Evolutionary conservation across 345 rosid species (phyloP).

Genomic region (Hibiscus mutabilis): DNA sequence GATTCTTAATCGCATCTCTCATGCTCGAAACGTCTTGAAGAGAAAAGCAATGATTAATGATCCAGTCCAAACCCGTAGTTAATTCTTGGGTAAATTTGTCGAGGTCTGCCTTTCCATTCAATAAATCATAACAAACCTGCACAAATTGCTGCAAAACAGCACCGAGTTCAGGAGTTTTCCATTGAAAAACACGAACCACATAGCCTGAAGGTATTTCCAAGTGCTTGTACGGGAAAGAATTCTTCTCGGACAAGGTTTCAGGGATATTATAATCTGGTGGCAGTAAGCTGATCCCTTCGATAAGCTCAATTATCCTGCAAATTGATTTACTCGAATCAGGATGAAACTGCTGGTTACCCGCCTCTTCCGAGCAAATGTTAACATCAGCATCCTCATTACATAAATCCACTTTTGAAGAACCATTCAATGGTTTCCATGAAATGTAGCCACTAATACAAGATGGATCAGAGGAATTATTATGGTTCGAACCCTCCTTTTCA

Average conservation of each 20-base stretch:
- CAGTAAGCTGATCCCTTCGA: conserved; percentile 53
- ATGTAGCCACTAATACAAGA: conserved; percentile 14
- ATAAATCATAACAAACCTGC: conserved; percentile 52
- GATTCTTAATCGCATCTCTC: conserved; percentile 65
- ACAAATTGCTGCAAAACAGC: conserved; percentile 51
- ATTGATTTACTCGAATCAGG: conserved; percentile 47
- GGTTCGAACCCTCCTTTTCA: conserved; percentile 20
- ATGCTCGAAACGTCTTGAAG: conserved; percentile 95
- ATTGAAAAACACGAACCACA: conserved; percentile 69
- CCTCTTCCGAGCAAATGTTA: conserved; percentile 16
- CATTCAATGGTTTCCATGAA: conserved; percentile 22
- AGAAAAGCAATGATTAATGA: conserved; percentile 81
- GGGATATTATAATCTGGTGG: conserved; percentile 18
- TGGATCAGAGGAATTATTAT: conserved; percentile 5
- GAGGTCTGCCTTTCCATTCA: conserved; percentile 50
- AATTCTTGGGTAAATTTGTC: conserved; percentile 56
- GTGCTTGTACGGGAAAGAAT: conserved; percentile 25
- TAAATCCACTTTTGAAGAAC: conserved; percentile 16
- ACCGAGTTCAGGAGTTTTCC: conserved; percentile 74
- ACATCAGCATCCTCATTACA: conserved; percentile 14
- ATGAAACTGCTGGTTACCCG: conserved; percentile 20
- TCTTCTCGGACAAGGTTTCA: conserved; percentile 30
- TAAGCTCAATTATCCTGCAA: conserved; percentile 49
- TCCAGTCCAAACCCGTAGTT: conserved; percentile 64
- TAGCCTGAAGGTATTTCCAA: conserved; percentile 55